Base-by-base conservation (phyloP, 371 early-diverging fungal species). In the Apophysomyces elegans region DNA sequence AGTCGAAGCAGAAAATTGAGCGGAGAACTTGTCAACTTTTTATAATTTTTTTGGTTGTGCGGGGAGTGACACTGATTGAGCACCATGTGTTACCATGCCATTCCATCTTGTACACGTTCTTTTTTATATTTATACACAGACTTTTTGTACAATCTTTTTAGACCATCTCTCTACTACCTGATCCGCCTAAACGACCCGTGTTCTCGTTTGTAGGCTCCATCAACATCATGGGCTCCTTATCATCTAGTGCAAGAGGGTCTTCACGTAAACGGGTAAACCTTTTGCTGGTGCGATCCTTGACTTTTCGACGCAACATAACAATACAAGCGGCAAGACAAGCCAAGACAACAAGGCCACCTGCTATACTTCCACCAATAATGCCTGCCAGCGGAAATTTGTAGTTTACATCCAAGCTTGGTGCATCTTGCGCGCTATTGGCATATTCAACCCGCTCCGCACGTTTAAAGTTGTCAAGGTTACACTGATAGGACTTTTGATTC, bases 101-200 rank as follows among this genome's bases (percentile, higher is more conserved):
- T 50, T 50, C 21, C 35, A 50, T 50, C 54, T 50, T 7, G 54
- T 50, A 50, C 54, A 50, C 54, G 54, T 50, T 50, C 54, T 50
- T 50, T 50, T 50, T 50, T 50, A 50, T 50, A 50, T 50, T 50
- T 50, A 50, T 50, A 50, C 54, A 50, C 2, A 2, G 21, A 26
- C 21, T 50, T 50, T 50, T 21, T 50, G 18, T 50, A 50, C 54
- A 50, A 9, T 50, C 2, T 26, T 26, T 26, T 50, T 26, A 50
- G 21, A 50, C 58, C 58, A 58, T 58, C 58, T 37, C 58, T 58
- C 58, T 11, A 37, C 58, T 46, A 1, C 45, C 56, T 26, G 16
- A 63, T 63, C 58, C 58, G 14, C 58, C 58, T 58, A 58, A 58
- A 58, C 58, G 58, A n/a, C 58, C 58, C n/a, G 58, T 58, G 14